Base-by-base conservation (phyloP, 2,329 filamentous ascomycete genomes). In the Cordyceps fumosorosea region DNA sequence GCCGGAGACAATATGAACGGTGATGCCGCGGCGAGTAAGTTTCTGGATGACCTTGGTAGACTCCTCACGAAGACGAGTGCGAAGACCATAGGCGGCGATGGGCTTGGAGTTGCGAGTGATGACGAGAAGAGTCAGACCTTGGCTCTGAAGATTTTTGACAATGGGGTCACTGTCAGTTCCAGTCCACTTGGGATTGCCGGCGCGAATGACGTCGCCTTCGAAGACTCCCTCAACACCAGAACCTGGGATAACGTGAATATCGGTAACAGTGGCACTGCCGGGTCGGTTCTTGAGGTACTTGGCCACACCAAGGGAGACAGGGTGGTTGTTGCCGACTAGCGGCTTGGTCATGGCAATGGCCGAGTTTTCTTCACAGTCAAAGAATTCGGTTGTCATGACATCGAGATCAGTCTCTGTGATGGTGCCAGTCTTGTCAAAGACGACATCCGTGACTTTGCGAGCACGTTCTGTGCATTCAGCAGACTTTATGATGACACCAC, bases 341-440 rank as follows among this genome's bases (percentile, higher is more conserved):
- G 71, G 65, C 42, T 70, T 72, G 24, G 66, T 66, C 7, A 71
- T 65, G 12, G 69, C 68, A 18, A 66, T 63, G 20, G 65, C 68
- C 40, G 68, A 63, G 29, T 3, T 29, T n/a, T 68, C 64, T 18
- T 66, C 58, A 56, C 62, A 26, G n/a, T 60, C 63, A 37, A 70
- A 58, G 8, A 64, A 65, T 16, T 71, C 62, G 20, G 68, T 62
- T 18, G 66, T 64, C 16, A 68, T 48, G 26, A 73, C 71, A 20
- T 69, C 67, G 11, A 74, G 68, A 16, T 76, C 73, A 0, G 79
- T 82, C 29, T 75, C 73, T 0, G 84, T 87, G 24, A 88, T 72
- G 0, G 84, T 88, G 0, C 86, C 85, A 0, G 85, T 88, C 73
- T 88, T 89, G 75, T 88, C 84, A 64, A 89, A 85, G 1, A 88